Percentiles rank a stretch among this genome's conserved stretches.
These are phyloP conservation scores for Phialophora chinensis DNA, from an alignment of 2,329 filamentous ascomycete genomes.

Conservation along the genomic window DNA sequence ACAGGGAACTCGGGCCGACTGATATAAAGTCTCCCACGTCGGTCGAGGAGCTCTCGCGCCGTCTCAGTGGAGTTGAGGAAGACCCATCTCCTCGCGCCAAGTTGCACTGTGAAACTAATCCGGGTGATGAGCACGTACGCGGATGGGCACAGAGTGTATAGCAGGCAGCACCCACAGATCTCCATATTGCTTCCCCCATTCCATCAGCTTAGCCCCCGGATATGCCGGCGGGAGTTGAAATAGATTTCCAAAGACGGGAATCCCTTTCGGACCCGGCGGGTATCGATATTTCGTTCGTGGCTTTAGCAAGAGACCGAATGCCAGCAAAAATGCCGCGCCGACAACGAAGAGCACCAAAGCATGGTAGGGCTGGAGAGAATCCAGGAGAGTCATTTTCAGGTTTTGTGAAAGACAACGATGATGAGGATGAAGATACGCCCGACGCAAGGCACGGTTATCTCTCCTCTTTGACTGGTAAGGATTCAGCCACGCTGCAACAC, in stretches of 20 bases:
- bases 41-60: constrained; percentile 45
- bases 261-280: constrained; percentile 18
- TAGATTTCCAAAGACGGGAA: constrained; percentile 22
- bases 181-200: constrained; percentile 52
- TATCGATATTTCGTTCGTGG: constrained; percentile 19
- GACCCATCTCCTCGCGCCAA: constrained; percentile 23
- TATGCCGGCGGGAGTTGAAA: constrained; percentile 22
- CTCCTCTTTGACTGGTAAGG: not conserved
- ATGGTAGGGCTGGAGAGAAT: not conserved
- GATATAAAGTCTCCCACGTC: constrained; percentile 47
- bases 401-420: not conserved
- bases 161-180: constrained; percentile 52
- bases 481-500: too few relatives aligned
- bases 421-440: not conserved
- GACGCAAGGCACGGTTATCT: not conserved
- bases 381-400: not conserved
- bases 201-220: constrained; percentile 7
- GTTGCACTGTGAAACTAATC: constrained; percentile 22
- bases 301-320: not conserved
- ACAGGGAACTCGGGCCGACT: constrained; percentile 42
- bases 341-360: not conserved
- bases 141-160: not conserved
- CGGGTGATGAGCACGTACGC: not conserved
- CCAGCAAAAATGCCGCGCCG: not conserved
- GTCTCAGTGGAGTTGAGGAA: constrained; percentile 23